These are phyloP conservation scores for Eremothecium cymbalariae DNA, from an alignment of 1,139 yeast genomes.

Conservation along the genomic window DNA sequence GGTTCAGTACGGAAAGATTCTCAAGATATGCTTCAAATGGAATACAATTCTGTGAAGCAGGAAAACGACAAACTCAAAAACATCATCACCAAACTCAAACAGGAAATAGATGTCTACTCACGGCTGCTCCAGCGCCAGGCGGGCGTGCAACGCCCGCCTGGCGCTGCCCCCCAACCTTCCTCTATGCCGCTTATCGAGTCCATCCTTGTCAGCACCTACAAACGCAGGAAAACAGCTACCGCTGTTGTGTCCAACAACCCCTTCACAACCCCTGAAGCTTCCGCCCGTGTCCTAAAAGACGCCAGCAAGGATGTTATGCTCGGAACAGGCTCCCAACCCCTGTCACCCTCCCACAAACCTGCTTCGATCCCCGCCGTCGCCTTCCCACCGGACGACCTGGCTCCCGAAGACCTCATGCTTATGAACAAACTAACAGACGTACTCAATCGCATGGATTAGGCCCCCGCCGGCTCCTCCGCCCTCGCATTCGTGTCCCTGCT, in stretches of 20 bases:
- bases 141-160: slow-evolving; percentile 4
- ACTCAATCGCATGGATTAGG: slow-evolving; percentile 19
- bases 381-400: slow-evolving; percentile 13
- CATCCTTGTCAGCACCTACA: slow-evolving; percentile 15
- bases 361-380: slow-evolving; percentile 4
- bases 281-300: slow-evolving; percentile 4
- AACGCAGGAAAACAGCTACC: slow-evolving; percentile 13
- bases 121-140: slow-evolving; percentile 12
- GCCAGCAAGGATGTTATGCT: slow-evolving; percentile 13
- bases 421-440: slow-evolving; percentile 22
- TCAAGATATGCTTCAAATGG: slow-evolving; percentile 14
- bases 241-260: neutral
- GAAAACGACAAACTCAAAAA: slow-evolving; percentile 24
- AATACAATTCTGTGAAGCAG: slow-evolving; percentile 19
- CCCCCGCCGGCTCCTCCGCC: neutral
- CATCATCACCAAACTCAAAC: slow-evolving; percentile 22
- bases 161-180: slow-evolving; percentile 10
- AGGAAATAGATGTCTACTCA: slow-evolving; percentile 30
- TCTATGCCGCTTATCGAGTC: slow-evolving; percentile 10
- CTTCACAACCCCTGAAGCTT: neutral
- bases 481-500: neutral
- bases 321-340: slow-evolving; percentile 8
- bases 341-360: neutral
- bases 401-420: slow-evolving; percentile 20
- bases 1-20: slow-evolving; percentile 1